Evolutionary conservation across 805 yeast species (phyloP), one percentile per base, ranked within the genome.

Genomic region (Candida patagonica): DNA sequence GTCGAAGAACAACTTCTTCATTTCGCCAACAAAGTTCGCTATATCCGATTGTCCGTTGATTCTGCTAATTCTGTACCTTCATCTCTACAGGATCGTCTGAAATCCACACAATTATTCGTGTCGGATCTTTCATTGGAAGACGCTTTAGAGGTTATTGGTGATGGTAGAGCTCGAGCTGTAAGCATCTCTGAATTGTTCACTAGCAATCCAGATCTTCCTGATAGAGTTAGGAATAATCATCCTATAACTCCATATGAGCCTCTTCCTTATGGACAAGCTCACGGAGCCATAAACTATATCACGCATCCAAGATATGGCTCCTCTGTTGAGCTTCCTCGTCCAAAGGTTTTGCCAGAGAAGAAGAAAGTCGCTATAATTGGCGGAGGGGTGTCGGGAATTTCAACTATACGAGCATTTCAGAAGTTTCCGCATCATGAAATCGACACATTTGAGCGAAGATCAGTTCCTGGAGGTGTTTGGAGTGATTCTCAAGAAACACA

Each of bases 381-480:
- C 9, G 42, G 37, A 10, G 42, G 42, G 3, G 40, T 22, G 4
- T 15, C 21, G 4, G 42, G 42, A 4, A 19, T 38, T 13, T 26
- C 26, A 4, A 23, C 26, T 4, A 31, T 31, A 6, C 23, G 30
- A 9, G 42, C 42, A 29, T 38, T 38, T 12, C 22, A 15, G 12
- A 40, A 36, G 15, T 24, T 38, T 17, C 31, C 38, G 16, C 27
- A 32, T 8, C 38, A 20, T 16, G 38, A 21, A 22, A n/a, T 38
- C 12, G 33, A 24, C 8, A 23, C 32, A 10, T 38, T 38, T 16
- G 42, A 38, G 24, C 22, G 42, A 21, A 32, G 23, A 13, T 13
- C 17, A 9, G 24, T 20, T 16, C 30, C 38, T 6, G 42, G 42
- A 17, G 42, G 42, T 23, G 17, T 32, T 24, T 38, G 42, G 42